Conservation (phyloP, 768 basidiomycete genomes). For the Suillus clintonianus region DNA sequence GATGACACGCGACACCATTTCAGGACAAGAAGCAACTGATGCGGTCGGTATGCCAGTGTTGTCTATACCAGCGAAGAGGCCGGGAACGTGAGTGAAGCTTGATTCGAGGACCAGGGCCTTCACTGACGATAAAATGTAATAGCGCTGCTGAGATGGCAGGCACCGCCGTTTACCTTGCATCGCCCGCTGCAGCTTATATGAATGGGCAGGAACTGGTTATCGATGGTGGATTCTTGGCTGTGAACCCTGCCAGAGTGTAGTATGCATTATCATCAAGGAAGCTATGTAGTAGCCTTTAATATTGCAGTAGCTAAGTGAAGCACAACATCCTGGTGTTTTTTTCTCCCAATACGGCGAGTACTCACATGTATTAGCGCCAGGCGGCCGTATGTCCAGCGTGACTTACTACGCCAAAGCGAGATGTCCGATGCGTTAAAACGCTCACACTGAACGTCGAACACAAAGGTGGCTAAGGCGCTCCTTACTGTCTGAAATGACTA, state of each 20-base stretch:
- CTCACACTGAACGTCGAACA: not conserved
- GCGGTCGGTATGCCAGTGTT: constrained; percentile 58
- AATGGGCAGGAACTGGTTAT: constrained; percentile 80
- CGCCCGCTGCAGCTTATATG: constrained; percentile 70
- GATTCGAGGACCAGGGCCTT: not conserved
- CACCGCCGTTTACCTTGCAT: constrained; percentile 74
- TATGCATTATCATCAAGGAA: not conserved
- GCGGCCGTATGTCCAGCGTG: not conserved
- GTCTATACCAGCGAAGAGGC: constrained; percentile 60
- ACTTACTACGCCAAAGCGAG: not conserved
- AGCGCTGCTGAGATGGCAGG: constrained; percentile 79
- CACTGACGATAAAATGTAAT: constrained; percentile 9
- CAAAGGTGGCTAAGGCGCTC: not conserved
- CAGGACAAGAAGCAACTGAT: constrained; percentile 48
- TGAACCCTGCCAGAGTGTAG: constrained; percentile 64
- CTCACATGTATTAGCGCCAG: not conserved
- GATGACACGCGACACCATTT: constrained; percentile 60
- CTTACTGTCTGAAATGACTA: constrained; percentile 12
- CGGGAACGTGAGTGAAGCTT: constrained; percentile 59
- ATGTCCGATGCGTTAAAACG: not conserved
- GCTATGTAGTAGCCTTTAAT: not conserved
- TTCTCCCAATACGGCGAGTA: not conserved
- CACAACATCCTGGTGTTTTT: not conserved
- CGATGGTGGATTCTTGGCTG: constrained; percentile 73
- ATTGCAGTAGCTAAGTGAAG: not conserved